Evolutionary conservation across 768 basidiomycete species (phyloP).

Genomic region (Trametes cubensis): DNA sequence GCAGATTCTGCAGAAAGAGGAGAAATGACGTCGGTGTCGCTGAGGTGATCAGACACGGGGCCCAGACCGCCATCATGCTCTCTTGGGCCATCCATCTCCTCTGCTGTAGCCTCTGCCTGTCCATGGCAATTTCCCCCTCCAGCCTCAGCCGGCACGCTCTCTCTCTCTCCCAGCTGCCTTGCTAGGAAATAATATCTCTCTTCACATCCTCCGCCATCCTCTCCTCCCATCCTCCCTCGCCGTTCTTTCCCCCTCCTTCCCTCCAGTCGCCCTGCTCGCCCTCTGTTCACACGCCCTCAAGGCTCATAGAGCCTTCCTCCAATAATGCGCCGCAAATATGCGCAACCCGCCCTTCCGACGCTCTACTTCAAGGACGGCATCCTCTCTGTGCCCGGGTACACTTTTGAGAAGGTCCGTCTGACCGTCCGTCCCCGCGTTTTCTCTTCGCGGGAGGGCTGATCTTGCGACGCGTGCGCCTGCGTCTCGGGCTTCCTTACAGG

Average conservation of each 20-base stretch:
- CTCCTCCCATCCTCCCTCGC: background rate
- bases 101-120: background rate
- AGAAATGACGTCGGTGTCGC: conserved; percentile 20
- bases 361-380: conserved; percentile 56
- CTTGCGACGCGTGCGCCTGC: background rate
- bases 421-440: conserved; percentile 1
- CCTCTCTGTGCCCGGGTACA: conserved; percentile 71
- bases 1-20: background rate
- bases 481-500: conserved; percentile 40
- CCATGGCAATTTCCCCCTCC: conserved; percentile 1
- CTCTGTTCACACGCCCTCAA: background rate
- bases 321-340: conserved; percentile 57
- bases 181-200: conserved; percentile 6
- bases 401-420: conserved; percentile 62
- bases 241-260: background rate
- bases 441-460: conserved; percentile 5
- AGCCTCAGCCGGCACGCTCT: background rate
- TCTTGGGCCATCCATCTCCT: background rate
- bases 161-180: conserved; percentile 2
- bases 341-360: conserved; percentile 58
- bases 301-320: conserved; percentile 12
- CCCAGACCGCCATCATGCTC: background rate
- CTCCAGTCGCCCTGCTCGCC: background rate
- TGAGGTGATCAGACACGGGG: conserved; percentile 7
- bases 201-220: background rate